A percentile compares a stretch with the other conserved stretches of the same genome.
phyloP scores from a whole-genome alignment of 768 basidiomycete species.

The Leccinum arenicola region DNA sequence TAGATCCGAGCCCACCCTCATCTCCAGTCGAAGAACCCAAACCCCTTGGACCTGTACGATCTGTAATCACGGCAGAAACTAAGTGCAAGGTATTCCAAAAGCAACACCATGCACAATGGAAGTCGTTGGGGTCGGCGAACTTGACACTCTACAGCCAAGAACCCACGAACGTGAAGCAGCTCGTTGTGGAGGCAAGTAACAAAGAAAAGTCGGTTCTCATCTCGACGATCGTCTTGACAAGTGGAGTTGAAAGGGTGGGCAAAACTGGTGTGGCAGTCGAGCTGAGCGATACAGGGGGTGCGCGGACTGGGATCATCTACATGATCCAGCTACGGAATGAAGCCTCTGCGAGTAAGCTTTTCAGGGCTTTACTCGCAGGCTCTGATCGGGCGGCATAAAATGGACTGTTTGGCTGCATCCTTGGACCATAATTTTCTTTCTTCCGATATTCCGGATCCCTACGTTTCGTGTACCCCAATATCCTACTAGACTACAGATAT shows the following conservation, averaged over 20 bases:
- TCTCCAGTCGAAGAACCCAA: slow-evolving; percentile 67
- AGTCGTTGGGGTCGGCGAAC: slow-evolving; percentile 83
- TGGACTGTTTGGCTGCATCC: neutral
- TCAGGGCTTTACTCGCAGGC: slow-evolving; percentile 82
- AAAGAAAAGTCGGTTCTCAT: slow-evolving; percentile 78
- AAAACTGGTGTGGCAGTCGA: slow-evolving; percentile 98
- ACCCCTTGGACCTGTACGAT: slow-evolving; percentile 65
- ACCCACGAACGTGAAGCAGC: slow-evolving; percentile 90
- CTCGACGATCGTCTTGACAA: slow-evolving; percentile 92
- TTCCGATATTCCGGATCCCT: neutral
- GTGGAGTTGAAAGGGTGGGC: slow-evolving; percentile 97
- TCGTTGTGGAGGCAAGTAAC: slow-evolving; percentile 87
- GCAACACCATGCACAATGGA: slow-evolving; percentile 98
- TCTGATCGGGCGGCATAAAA: slow-evolving; percentile 61
- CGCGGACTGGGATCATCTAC: slow-evolving; percentile 90
- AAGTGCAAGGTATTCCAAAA: slow-evolving; percentile 98
- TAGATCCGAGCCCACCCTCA: slow-evolving; percentile 78
- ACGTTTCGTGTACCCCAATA: slow-evolving; percentile 8
- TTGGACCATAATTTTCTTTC: neutral
- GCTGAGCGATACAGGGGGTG: slow-evolving; percentile 80
- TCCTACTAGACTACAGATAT: slow-evolving; percentile 10
- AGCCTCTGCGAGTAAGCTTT: slow-evolving; percentile 77
- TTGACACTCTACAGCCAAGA: slow-evolving; percentile 83
- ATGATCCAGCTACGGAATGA: slow-evolving; percentile 97
- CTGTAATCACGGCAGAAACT: slow-evolving; percentile 84